These are phyloP conservation scores for Fraxinus albicans DNA, from an alignment of 305 asterid genomes.

Conservation along the genomic window DNA sequence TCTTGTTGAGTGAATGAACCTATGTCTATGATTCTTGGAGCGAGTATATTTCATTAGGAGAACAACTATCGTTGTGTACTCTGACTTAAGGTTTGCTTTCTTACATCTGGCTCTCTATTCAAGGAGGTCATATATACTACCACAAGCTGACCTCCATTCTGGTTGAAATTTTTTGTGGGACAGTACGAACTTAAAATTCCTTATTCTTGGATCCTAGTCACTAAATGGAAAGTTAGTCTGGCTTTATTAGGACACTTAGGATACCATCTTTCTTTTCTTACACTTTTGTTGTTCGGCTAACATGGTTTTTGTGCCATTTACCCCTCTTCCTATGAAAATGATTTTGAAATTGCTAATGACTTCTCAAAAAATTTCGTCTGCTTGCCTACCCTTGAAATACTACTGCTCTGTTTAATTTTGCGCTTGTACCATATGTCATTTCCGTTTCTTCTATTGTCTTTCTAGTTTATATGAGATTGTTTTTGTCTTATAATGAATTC, in stretches of 20 bases:
- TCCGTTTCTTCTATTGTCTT: neutral
- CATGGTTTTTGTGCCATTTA: neutral
- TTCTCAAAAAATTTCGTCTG: neutral
- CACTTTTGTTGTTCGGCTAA: neutral
- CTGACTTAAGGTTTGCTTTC: neutral
- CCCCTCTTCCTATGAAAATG: neutral
- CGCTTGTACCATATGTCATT: neutral
- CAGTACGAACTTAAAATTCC: neutral
- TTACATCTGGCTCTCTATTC: neutral
- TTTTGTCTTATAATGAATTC: neutral
- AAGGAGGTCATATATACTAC: neutral
- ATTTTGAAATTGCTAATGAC: neutral
- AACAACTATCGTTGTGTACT: neutral
- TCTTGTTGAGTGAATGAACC: neutral
- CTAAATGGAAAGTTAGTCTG: neutral
- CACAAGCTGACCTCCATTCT: neutral
- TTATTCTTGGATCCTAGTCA: neutral
- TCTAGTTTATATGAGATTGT: neutral
- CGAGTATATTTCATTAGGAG: neutral
- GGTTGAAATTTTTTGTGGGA: neutral
- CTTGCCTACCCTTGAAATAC: neutral
- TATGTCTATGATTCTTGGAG: neutral
- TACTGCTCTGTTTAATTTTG: neutral
- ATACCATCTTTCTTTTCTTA: neutral
- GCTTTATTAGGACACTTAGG: neutral